These are phyloP conservation scores for Collybiopsis luxurians DNA, from an alignment of 768 basidiomycete genomes.

Conservation along the genomic window DNA sequence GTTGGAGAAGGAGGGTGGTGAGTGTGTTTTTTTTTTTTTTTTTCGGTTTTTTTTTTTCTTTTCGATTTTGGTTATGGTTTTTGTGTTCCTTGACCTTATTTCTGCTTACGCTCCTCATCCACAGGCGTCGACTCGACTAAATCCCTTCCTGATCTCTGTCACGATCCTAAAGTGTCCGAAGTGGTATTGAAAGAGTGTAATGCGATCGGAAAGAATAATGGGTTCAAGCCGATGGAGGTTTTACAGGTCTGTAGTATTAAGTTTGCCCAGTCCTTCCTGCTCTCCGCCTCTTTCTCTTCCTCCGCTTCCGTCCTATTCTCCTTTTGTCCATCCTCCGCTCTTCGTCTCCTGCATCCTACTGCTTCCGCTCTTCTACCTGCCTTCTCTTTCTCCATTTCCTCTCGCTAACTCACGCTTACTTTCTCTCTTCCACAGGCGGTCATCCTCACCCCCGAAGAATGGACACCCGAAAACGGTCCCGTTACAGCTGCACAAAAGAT, in stretches of 20 bases:
- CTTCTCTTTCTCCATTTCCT: too few relatives aligned
- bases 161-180: conserved; percentile 48
- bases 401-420: too few relatives aligned
- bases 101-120: too few relatives aligned
- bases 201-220: conserved; percentile 77
- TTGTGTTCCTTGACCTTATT: too few relatives aligned
- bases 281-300: too few relatives aligned
- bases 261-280: too few relatives aligned
- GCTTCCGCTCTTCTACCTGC: conserved; percentile 14
- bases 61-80: too few relatives aligned
- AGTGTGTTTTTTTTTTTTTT: not conserved
- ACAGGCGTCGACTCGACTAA: conserved; percentile 35
- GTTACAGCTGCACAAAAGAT: conserved; percentile 93
- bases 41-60: conserved; percentile 11
- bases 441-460: conserved; percentile 79
- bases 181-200: conserved; percentile 79
- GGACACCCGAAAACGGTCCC: conserved; percentile 88
- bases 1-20: conserved; percentile 30
- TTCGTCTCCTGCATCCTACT: too few relatives aligned
- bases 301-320: conserved; percentile 14
- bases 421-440: too few relatives aligned
- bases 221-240: conserved; percentile 77
- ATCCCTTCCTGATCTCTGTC: conserved; percentile 54
- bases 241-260: too few relatives aligned
- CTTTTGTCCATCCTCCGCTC: not conserved